Percentiles rank a stretch among this genome's conserved stretches.
Conservation (phyloP, 192 early-diverging fungal genomes). For the Coemansia sp. region DNA sequence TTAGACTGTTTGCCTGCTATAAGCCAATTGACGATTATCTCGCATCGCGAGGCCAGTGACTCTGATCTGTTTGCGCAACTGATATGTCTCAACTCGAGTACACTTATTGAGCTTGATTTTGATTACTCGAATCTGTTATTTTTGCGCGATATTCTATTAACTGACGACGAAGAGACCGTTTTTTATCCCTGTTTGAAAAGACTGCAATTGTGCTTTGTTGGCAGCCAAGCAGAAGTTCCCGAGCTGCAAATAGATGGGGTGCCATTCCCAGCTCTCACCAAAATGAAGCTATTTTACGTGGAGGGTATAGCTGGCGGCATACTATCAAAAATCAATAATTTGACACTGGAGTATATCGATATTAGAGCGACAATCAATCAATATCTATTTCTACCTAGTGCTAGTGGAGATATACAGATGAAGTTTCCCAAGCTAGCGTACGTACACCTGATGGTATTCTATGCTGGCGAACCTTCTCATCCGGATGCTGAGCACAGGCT, state of each 20-base stretch:
- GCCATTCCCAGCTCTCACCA: background rate
- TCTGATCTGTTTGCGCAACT: background rate
- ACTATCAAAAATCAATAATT: background rate
- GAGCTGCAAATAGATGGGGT: background rate
- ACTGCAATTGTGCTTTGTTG: background rate
- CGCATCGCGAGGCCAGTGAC: background rate
- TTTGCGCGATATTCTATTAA: background rate
- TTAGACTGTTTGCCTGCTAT: background rate
- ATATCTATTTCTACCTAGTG: background rate
- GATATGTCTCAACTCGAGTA: background rate
- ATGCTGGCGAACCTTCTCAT: background rate
- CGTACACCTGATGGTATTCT: background rate
- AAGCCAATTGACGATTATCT: background rate
- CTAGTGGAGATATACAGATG: background rate
- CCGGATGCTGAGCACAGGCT: background rate
- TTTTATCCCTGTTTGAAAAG: background rate
- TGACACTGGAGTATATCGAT: background rate
- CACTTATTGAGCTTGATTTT: background rate
- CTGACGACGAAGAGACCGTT: background rate
- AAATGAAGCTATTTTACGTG: background rate
- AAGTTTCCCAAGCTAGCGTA: background rate
- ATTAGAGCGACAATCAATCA: background rate
- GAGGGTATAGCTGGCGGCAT: background rate
- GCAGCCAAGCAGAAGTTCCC: background rate
- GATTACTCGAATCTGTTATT: background rate